Conservation (phyloP, 768 basidiomycete genomes). For the Tremella fuciformis region DNA sequence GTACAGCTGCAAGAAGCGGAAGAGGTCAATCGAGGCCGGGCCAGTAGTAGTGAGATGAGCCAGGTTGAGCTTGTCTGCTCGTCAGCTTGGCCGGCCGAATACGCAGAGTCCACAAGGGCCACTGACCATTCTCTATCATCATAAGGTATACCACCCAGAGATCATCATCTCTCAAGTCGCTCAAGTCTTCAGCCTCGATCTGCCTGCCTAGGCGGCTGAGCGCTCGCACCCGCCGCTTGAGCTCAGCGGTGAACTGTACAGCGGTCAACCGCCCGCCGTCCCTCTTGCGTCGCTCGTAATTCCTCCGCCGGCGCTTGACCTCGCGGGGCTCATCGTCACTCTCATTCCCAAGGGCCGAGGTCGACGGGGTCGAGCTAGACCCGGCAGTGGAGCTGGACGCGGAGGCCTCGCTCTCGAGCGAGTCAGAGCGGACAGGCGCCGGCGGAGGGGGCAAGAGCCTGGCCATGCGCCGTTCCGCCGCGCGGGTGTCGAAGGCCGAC, state of each 20-base stretch:
- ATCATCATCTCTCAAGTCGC: slow-evolving; percentile 31
- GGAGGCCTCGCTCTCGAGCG: too few relatives aligned
- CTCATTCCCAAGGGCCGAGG: too few relatives aligned
- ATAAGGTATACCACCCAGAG: slow-evolving; percentile 49
- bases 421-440: too few relatives aligned
- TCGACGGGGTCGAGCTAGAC: too few relatives aligned
- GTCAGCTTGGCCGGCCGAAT: slow-evolving; percentile 7
- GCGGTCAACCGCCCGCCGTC: slow-evolving; percentile 12
- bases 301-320: neutral
- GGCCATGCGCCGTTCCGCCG: slow-evolving; percentile 47
- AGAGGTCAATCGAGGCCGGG: slow-evolving; percentile 30
- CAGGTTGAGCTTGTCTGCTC: slow-evolving; percentile 47
- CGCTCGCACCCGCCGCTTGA: slow-evolving; percentile 29
- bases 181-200: slow-evolving; percentile 21
- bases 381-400: too few relatives aligned
- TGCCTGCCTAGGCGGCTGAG: slow-evolving; percentile 29
- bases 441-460: neutral
- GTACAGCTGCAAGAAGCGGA: slow-evolving; percentile 46
- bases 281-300: too few relatives aligned
- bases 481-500: slow-evolving; percentile 37
- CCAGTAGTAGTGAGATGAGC: slow-evolving; percentile 32
- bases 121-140: slow-evolving; percentile 51
- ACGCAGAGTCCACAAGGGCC: neutral
- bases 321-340: neutral
- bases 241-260: slow-evolving; percentile 33